A percentile compares a stretch with the other conserved stretches of the same genome.
Conservation (phyloP, 176 grass and related monocot genomes). For the Aegilops tauschii region DNA sequence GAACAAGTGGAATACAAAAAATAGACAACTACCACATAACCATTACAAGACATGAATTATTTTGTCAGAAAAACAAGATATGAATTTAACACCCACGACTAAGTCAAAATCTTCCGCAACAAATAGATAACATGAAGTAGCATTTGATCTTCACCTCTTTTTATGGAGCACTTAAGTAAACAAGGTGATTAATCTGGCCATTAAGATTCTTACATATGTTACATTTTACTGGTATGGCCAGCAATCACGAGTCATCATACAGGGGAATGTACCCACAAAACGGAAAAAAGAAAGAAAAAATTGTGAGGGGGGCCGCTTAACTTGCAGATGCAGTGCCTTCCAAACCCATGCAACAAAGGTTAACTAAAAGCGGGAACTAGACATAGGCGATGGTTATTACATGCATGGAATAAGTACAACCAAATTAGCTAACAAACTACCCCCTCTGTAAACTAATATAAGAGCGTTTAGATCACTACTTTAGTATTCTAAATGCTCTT, state of each 20-base stretch:
- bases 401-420: not conserved
- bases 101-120: not conserved
- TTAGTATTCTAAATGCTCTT: no score
- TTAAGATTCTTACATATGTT: slow-evolving; percentile 29
- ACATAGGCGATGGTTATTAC: slow-evolving; percentile 23
- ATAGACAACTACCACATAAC: no score
- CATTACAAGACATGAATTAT: no score
- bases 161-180: not conserved
- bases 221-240: slow-evolving; percentile 29
- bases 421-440: not conserved
- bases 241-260: not conserved
- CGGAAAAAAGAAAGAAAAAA: not conserved
- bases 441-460: no score
- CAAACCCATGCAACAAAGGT: slow-evolving; percentile 15
- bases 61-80: no score
- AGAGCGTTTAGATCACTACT: no score
- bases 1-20: no score
- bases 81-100: no score
- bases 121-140: not conserved
- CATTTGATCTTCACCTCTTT: not conserved
- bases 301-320: not conserved
- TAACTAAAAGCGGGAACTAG: slow-evolving; percentile 7
- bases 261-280: not conserved
- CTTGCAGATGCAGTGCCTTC: slow-evolving; percentile 8
- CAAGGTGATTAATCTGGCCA: not conserved